phyloP scores from a whole-genome alignment of 2,329 filamentous ascomycete genomes.

The Phialophora expanda region DNA sequence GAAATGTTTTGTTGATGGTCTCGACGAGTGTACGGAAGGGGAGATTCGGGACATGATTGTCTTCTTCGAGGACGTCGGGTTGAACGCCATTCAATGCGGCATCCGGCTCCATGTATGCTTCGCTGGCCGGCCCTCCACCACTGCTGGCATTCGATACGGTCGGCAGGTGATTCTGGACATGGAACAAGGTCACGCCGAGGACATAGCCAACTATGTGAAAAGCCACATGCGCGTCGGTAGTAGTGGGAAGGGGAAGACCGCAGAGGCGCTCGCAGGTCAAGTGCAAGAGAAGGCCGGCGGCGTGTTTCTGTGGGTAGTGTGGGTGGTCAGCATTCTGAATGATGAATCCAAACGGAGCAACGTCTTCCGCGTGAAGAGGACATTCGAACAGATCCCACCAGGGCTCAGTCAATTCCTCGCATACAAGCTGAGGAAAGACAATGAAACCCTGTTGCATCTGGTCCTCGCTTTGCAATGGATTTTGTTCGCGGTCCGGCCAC shows the following conservation, averaged over 20 bases:
- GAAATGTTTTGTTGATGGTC: constrained; percentile 52
- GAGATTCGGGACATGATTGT: not conserved
- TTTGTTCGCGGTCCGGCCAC: constrained; percentile 42
- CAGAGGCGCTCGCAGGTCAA: constrained; percentile 40
- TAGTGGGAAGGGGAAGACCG: constrained; percentile 32
- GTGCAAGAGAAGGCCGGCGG: constrained; percentile 49
- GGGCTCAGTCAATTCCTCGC: constrained; percentile 57
- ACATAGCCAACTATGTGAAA: not conserved
- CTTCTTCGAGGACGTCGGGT: not conserved
- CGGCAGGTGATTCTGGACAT: not conserved
- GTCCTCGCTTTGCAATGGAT: constrained; percentile 42
- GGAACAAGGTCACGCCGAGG: constrained; percentile 1
- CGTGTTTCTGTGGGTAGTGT: constrained; percentile 55
- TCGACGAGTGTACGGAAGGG: constrained; percentile 51
- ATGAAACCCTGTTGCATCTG: constrained; percentile 49
- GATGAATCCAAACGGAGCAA: constrained; percentile 46
- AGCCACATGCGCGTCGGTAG: constrained; percentile 36
- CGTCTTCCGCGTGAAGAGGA: constrained; percentile 42
- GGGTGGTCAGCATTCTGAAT: constrained; percentile 55
- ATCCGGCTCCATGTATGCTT: not conserved
- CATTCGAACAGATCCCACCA: constrained; percentile 49
- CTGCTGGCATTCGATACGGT: not conserved
- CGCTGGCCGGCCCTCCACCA: not conserved
- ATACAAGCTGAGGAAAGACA: constrained; percentile 58
- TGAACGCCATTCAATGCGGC: not conserved